Conservation (phyloP, 305 asterid genomes). For the Fraxinus latifolia region DNA sequence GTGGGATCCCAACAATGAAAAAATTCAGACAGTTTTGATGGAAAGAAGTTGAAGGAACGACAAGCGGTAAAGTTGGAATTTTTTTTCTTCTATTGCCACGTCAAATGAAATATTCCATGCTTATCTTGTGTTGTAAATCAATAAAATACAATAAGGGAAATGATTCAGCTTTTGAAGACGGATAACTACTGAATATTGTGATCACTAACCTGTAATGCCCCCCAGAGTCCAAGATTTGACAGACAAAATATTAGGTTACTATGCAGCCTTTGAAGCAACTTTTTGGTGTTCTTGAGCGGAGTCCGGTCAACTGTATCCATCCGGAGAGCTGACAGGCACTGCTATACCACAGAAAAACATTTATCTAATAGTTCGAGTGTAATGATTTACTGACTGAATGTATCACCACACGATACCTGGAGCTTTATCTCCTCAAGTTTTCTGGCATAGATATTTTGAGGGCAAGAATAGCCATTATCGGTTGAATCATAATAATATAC, state of each 20-base stretch:
- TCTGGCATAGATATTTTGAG: conserved; percentile 30
- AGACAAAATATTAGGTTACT: conserved; percentile 67
- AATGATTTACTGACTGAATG: conserved; percentile 21
- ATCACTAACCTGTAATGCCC: conserved; percentile 75
- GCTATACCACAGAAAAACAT: conserved; percentile 31
- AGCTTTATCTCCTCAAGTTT: conserved; percentile 72
- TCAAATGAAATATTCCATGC: not conserved
- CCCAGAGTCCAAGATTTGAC: conserved; percentile 86
- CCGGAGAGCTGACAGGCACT: conserved; percentile 55
- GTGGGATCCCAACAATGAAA: not conserved
- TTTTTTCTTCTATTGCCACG: not conserved
- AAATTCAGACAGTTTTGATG: not conserved
- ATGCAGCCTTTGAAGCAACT: conserved; percentile 64
- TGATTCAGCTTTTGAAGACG: conserved; percentile 14
- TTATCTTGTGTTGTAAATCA: not conserved
- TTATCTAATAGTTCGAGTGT: conserved; percentile 19
- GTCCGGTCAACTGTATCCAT: conserved; percentile 45
- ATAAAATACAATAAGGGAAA: not conserved
- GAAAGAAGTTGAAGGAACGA: not conserved
- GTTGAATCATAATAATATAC: conserved; percentile 58
- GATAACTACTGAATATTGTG: conserved; percentile 5
- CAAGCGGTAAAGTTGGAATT: not conserved
- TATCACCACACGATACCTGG: conserved; percentile 54
- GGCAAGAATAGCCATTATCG: conserved; percentile 32
- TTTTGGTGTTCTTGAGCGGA: conserved; percentile 51